Evolutionary conservation across 306 rosid genomes (phyloP), one percentile per base, ranked within the genome.

Genomic region (Sphenostylis stenocarpa): DNA sequence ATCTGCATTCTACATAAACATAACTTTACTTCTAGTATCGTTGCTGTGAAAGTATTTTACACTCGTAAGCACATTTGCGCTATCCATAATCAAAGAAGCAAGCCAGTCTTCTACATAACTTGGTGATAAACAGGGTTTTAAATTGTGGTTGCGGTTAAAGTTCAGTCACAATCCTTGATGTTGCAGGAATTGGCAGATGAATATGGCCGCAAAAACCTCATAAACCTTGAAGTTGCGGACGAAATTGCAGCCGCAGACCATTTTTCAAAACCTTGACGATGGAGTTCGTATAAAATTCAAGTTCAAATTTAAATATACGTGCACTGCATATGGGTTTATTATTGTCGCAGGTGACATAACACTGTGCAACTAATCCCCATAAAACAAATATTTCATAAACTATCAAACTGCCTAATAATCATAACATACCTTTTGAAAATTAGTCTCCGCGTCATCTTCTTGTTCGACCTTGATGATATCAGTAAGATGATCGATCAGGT

Each of bases 401-500:
- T 55, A 67, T 57, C 5, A 80, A 80, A 26, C 63, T 15, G 9
- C n/a, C 3, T 38, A 1, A 10, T 45, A 44, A 65, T 11, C 52
- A 15, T 2, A 63, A 80, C 53, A 13, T 41, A 95, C 99, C 97
- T 95, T 90, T 57, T 95, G 99, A 83, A 95, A 95, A 78, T 95
- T 95, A 7, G 97, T 95, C 87, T 95, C 98, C 1, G 81, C 55
- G 17, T 95, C 96, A 51, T 83, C 79, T 67, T 95, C 97, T 68
- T 90, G 91, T 75, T 88, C 97, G 9, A 78, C 90, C 83, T 90
- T 95, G 51, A 95, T 91, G 74, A 92, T 86, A 79, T 95, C 97
- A 15, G 96, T 86, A 43, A 95, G 87, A 67, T 92, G 97, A 79
- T 95, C 97, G 23, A 95, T 92, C 96, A 95, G 80, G 79, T 88